Percentiles rank a stretch among this genome's conserved stretches.
Evolutionary conservation across 1,284 basidiomycete species (phyloP).

Genomic region (Ustilago hordei): DNA sequence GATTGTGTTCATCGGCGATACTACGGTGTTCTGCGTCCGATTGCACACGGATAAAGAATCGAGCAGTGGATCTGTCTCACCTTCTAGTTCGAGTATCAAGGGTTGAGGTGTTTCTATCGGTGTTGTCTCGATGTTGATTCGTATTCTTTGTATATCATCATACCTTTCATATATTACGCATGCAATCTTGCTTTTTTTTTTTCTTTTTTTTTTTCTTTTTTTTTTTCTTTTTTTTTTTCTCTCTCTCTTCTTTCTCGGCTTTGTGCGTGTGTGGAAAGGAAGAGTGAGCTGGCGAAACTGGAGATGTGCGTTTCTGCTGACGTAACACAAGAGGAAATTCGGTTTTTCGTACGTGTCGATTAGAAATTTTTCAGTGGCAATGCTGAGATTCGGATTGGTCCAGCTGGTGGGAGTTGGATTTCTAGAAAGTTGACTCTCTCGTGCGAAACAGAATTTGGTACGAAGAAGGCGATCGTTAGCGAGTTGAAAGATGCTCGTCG

Average conservation of each 20-base stretch:
- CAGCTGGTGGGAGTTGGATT: conserved; percentile 5
- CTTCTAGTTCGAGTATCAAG: conserved; percentile 38
- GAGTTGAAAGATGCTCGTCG: conserved; percentile 4
- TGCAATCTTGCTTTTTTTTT: conserved; percentile 11
- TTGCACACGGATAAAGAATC: conserved; percentile 48
- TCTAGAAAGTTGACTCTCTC: conserved; percentile 19
- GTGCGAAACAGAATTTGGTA: conserved; percentile 4
- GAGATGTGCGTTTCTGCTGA: neutral
- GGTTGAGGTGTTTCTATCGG: conserved; percentile 14
- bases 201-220: neutral
- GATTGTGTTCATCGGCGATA: conserved; percentile 66
- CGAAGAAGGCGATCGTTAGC: conserved; percentile 23
- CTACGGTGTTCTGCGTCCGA: conserved; percentile 61
- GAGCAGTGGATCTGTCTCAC: conserved; percentile 34
- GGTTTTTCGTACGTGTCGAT: conserved; percentile 20
- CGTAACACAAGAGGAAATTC: neutral
- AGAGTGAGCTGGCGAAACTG: neutral
- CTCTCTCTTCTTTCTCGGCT: neutral
- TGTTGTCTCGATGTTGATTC: neutral
- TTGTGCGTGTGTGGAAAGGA: neutral
- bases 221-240: neutral
- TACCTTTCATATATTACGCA: conserved; percentile 22
- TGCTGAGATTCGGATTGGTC: conserved; percentile 16
- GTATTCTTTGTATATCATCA: conserved; percentile 25
- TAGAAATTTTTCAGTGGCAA: conserved; percentile 1